A percentile compares a stretch with the other conserved stretches of the same genome.
Evolutionary conservation across 768 basidiomycete species (phyloP).

Genomic region (Cystobasidium onofrii): DNA sequence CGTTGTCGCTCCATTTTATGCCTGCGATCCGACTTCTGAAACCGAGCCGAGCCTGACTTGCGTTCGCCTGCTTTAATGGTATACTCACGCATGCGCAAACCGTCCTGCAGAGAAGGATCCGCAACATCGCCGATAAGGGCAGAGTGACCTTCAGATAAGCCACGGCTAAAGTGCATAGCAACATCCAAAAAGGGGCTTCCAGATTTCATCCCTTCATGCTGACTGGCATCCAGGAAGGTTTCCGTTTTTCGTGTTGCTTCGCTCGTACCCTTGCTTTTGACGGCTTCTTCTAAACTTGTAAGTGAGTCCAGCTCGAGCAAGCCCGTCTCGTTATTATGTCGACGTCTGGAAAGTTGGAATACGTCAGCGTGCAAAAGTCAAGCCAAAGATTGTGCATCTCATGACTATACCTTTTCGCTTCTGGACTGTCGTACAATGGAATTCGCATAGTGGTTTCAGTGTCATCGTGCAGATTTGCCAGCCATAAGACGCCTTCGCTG

Average conservation of each 20-base stretch:
- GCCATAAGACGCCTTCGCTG: constrained; percentile 22
- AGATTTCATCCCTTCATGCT: neutral
- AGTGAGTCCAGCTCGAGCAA: neutral
- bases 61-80: constrained; percentile 19
- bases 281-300: neutral
- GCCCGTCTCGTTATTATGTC: constrained; percentile 3
- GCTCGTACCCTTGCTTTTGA: neutral
- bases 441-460: neutral
- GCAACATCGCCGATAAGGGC: constrained; percentile 13
- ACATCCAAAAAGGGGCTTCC: neutral
- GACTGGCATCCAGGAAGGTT: neutral
- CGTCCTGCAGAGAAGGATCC: constrained; percentile 13
- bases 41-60: constrained; percentile 15
- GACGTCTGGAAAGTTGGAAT: neutral
- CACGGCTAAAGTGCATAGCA: constrained; percentile 13
- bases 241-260: neutral
- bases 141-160: neutral
- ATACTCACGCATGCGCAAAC: constrained; percentile 18
- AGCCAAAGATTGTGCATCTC: too few relatives aligned
- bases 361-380: neutral
- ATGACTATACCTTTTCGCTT: constrained; percentile 1
- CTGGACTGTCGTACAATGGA: neutral
- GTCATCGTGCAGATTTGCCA: constrained; percentile 9
- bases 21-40: neutral
- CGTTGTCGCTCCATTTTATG: neutral